Percentiles rank a stretch among this genome's conserved stretches.
Conservation (phyloP, 2,329 filamentous ascomycete species). For the Apiospora aurea region DNA sequence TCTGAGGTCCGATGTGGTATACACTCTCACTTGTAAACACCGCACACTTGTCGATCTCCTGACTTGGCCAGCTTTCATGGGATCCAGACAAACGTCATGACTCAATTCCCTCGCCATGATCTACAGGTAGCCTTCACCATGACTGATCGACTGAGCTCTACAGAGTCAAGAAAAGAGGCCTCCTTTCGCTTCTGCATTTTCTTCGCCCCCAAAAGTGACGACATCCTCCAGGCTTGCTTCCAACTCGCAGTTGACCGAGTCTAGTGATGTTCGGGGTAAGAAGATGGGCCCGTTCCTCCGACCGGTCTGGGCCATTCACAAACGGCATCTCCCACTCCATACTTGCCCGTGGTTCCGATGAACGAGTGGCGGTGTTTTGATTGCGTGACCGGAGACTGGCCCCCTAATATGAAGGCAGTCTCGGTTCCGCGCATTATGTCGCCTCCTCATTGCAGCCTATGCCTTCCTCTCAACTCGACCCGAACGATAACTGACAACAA, state of each 20-base stretch:
- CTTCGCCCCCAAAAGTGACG: not conserved
- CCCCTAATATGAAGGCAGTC: not conserved
- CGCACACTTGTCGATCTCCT: not conserved
- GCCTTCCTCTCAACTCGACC: not conserved
- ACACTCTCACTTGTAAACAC: too few relatives aligned
- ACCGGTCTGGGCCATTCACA: not conserved
- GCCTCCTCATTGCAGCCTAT: not conserved
- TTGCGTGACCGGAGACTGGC: not conserved
- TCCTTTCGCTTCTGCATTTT: not conserved
- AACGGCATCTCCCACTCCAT: not conserved
- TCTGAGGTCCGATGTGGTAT: not conserved
- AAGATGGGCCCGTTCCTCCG: not conserved
- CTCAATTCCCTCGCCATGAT: not conserved
- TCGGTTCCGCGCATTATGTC: not conserved
- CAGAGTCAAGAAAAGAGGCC: constrained; percentile 6
- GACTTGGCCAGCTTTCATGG: not conserved
- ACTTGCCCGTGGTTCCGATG: not conserved
- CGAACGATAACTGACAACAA: not conserved
- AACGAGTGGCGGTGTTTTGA: not conserved
- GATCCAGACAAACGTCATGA: not conserved
- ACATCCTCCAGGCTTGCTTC: not conserved
- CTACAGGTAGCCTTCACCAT: not conserved
- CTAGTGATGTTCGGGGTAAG: not conserved
- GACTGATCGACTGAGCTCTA: not conserved
- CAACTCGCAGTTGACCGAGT: not conserved